phyloP scores from a whole-genome alignment of 495 filamentous ascomycete species.

The Clohesyomyces aquaticus region DNA sequence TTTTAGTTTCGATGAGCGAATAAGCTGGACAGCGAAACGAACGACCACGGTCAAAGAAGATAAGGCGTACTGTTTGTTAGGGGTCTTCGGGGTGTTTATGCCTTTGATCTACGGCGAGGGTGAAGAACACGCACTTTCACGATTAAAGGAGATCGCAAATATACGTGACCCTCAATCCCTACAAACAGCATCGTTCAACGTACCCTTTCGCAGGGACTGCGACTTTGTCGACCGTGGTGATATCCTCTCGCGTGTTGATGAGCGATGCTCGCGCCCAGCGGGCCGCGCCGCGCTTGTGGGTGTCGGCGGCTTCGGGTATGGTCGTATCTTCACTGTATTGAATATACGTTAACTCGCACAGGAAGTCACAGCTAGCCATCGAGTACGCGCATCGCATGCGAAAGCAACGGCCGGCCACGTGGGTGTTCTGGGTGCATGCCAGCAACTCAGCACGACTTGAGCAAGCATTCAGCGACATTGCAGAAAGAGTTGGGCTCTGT shows the following conservation, averaged over 20 bases:
- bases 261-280: conserved; percentile 36
- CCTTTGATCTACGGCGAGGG: conserved; percentile 31
- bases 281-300: conserved; percentile 39
- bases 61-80: conserved; percentile 28
- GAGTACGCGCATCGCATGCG: conserved; percentile 52
- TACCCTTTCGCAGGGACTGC: conserved; percentile 48
- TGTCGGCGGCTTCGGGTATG: conserved; percentile 56
- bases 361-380: conserved; percentile 60
- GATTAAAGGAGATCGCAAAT: conserved; percentile 9
- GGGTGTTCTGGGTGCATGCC: conserved; percentile 44
- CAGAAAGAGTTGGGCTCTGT: conserved; percentile 31
- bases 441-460: conserved; percentile 41
- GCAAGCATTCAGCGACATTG: conserved; percentile 37
- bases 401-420: conserved; percentile 34
- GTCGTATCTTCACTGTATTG: neutral
- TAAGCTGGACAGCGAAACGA: conserved; percentile 24
- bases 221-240: conserved; percentile 52
- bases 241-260: conserved; percentile 45
- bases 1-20: conserved; percentile 23
- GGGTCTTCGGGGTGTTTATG: conserved; percentile 30
- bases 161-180: neutral
- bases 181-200: conserved; percentile 34
- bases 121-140: conserved; percentile 24
- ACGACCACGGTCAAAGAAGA: conserved; percentile 25
- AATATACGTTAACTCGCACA: conserved; percentile 34